Conservation (phyloP, 2,329 filamentous ascomycete genomes). For the Diaporthe vexans region DNA sequence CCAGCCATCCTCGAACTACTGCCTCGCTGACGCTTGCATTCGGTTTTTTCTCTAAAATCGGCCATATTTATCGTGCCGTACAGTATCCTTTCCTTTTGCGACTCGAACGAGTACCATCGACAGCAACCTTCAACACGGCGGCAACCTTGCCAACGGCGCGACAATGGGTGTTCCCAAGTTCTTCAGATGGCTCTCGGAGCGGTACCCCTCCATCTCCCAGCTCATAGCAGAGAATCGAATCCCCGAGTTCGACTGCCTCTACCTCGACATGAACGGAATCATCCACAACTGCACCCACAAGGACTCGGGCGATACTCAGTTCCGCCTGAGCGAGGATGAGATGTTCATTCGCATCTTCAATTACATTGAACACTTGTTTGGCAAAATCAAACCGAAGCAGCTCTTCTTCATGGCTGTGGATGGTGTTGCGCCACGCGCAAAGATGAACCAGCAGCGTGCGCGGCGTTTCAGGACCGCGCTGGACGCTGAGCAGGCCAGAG, state of each 20-base stretch:
- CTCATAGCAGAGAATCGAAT: constrained; percentile 99
- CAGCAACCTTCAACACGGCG: neutral
- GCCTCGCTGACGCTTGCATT: constrained; percentile 34
- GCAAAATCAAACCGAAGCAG: constrained; percentile 98
- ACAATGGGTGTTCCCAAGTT: constrained; percentile 80
- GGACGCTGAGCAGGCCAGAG: constrained; percentile 88
- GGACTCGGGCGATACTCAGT: constrained; percentile 91
- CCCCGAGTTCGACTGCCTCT: constrained; percentile 98
- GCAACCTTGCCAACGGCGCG: constrained; percentile 42
- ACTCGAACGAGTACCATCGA: neutral
- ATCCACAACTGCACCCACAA: constrained; percentile 99
- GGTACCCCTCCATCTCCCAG: constrained; percentile 98
- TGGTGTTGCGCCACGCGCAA: constrained; percentile 95
- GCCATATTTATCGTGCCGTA: constrained; percentile 41
- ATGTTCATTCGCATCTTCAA: constrained; percentile 99
- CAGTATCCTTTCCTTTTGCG: constrained; percentile 4
- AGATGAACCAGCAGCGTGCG: constrained; percentile 99
- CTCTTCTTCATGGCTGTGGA: constrained; percentile 99
- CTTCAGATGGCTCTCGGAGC: constrained; percentile 99
- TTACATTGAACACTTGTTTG: constrained; percentile 98
- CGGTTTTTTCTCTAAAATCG: constrained; percentile 34
- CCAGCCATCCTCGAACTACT: constrained; percentile 24
- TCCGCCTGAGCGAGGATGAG: constrained; percentile 95
- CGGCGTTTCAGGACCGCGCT: constrained; percentile 94
- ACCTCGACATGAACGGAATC: constrained; percentile 99